These are phyloP conservation scores for Hypoxylon sp. DNA, from an alignment of 2,329 filamentous ascomycete species.

Conservation along the genomic window DNA sequence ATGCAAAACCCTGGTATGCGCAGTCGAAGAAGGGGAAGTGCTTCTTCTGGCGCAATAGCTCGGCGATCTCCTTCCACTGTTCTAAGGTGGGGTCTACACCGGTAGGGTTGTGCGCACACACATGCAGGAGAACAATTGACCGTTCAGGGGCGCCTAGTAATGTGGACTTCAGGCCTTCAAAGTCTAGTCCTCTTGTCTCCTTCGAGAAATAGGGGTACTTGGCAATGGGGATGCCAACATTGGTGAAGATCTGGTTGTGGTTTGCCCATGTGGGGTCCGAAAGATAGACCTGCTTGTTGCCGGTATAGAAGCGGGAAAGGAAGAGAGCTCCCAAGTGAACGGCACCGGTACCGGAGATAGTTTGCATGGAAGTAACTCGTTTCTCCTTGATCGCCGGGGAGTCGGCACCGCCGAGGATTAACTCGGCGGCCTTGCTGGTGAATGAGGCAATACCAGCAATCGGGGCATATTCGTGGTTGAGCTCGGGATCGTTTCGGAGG, in stretches of 20 bases:
- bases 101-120: conserved; percentile 98
- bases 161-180: conserved; percentile 85
- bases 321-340: conserved; percentile 95
- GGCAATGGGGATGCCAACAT: conserved; percentile 83
- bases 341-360: conserved; percentile 96
- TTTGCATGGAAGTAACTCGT: conserved; percentile 86
- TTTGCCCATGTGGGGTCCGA: conserved; percentile 98
- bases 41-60: conserved; percentile 79
- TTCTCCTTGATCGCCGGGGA: conserved; percentile 88
- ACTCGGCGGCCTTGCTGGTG: conserved; percentile 89
- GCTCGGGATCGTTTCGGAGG: conserved; percentile 86
- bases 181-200: conserved; percentile 90
- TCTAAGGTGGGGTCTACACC: conserved; percentile 94
- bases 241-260: conserved; percentile 98
- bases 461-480: conserved; percentile 98
- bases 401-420: conserved; percentile 81
- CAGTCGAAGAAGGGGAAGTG: conserved; percentile 99
- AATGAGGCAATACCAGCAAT: conserved; percentile 91
- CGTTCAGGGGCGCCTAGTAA: conserved; percentile 80
- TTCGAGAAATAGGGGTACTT: conserved; percentile 96
- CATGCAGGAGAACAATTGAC: conserved; percentile 91
- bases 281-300: conserved; percentile 84
- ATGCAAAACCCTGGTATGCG: conserved; percentile 98
- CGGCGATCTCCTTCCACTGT: conserved; percentile 93
- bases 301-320: conserved; percentile 89